Evolutionary conservation across 2,329 filamentous ascomycete genomes (phyloP), one percentile per base, ranked within the genome.

Genomic region (Fusarium sp.): DNA sequence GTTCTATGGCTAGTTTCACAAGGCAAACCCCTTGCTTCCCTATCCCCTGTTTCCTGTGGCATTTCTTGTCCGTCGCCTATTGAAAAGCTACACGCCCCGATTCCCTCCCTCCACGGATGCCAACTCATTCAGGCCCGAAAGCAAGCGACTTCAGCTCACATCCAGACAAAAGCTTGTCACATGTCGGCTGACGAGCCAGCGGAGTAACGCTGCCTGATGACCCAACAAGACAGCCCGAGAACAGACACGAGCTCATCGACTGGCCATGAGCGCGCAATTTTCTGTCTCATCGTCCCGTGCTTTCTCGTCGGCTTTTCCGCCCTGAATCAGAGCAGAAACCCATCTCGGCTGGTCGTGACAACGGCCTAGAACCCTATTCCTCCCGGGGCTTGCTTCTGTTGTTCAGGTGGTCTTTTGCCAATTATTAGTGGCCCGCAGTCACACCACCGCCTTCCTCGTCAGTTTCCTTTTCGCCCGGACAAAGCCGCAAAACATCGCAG

Each of bases 231-330:
- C 17, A 63, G 47, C 35, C 64, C 37, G 58, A 61, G 54, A 20
- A 63, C 17, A 57, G 58, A 37, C 71, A 69, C 68, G 59, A 56
- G 47, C 57, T 37, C 40, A 25, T 47, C 47, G 35, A 66, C 64
- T 63, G 64, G 59, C 33, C 61, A 22, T 27, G 20, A 66, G 10
- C 37, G 40, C 57, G 38, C 43, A 35, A 37, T 33, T 17, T 38
- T 25, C 47, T 15, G 25, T 35, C 54, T 63, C 45, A 45, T 33
- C 38, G 6, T 37, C 52, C 56, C 30, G 35, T 32, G n/a, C 38
- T 32, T 47, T 59, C 6, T 47, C 25, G 27, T 40, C 32, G 17
- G 30, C 8, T 5, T 59, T 57, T 17, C 47, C 25, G 27, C 58
- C 54, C 35, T 33, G 54, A 43, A 33, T 37, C 10, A 45, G 30